A percentile compares a stretch with the other conserved stretches of the same genome.
Conservation (phyloP, 345 rosid species). For the Murraya koenigii region DNA sequence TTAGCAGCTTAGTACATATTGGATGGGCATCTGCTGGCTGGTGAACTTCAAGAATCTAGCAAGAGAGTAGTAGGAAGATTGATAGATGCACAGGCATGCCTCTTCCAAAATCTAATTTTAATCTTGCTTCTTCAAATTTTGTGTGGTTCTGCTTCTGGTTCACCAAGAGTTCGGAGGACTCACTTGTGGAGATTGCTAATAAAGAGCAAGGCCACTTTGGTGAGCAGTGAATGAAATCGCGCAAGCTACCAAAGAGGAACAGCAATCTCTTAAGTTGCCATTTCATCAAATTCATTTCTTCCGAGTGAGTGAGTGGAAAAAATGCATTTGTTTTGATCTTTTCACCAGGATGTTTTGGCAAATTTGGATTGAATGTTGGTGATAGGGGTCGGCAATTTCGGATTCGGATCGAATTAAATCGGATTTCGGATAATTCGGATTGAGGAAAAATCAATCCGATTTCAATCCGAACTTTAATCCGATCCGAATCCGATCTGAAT, state of each 20-base stretch:
- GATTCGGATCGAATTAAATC: no score
- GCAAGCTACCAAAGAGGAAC: slow-evolving; percentile 47
- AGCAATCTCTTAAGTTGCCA: not conserved
- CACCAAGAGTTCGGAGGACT: slow-evolving; percentile 32
- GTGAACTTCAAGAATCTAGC: slow-evolving; percentile 69
- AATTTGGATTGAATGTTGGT: not conserved
- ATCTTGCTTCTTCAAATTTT: not conserved
- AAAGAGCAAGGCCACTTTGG: slow-evolving; percentile 57
- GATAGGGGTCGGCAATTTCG: no score
- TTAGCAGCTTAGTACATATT: slow-evolving; percentile 48
- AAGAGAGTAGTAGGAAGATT: slow-evolving; percentile 47
- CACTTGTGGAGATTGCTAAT: slow-evolving; percentile 57
- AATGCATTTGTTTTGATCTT: not conserved
- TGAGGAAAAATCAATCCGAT: no score
- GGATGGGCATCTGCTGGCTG: slow-evolving; percentile 59
- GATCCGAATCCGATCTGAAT: no score
- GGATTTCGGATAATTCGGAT: no score
- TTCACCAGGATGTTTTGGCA: not conserved
- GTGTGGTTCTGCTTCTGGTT: not conserved
- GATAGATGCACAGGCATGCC: slow-evolving; percentile 48
- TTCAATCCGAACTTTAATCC: no score
- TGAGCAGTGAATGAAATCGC: slow-evolving; percentile 52
- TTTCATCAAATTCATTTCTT: not conserved
- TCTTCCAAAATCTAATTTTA: not conserved
- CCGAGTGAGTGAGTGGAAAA: not conserved